These are phyloP conservation scores for Coniella lustricola DNA, from an alignment of 2,329 filamentous ascomycete species.

Conservation along the genomic window DNA sequence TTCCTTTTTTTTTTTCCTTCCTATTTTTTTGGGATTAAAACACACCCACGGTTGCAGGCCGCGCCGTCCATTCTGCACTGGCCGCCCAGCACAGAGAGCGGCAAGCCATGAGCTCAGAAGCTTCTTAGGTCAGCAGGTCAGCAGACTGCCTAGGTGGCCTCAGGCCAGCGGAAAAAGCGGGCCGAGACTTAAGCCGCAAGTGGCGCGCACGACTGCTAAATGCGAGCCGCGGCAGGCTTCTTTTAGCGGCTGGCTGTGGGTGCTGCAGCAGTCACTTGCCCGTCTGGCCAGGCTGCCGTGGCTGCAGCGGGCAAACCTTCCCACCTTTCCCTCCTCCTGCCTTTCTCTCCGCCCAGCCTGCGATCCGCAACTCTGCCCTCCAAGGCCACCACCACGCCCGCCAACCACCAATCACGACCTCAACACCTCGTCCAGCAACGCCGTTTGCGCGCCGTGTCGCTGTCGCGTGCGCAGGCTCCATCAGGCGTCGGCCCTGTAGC, in stretches of 20 bases:
- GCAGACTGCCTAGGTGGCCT: not conserved
- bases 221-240: too few species aligned
- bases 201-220: too few species aligned
- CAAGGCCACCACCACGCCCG: not conserved
- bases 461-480: not conserved
- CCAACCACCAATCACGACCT: not conserved
- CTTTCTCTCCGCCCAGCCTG: constrained; percentile 4
- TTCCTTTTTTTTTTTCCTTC: too few species aligned
- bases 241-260: too few species aligned
- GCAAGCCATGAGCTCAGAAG: not conserved
- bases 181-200: not conserved
- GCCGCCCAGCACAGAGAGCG: not conserved
- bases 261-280: not conserved
- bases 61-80: too few species aligned
- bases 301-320: too few species aligned
- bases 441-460: not conserved
- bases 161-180: not conserved
- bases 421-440: not conserved
- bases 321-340: not conserved
- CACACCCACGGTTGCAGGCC: too few species aligned
- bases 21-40: too few species aligned
- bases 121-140: not conserved
- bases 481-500: not conserved
- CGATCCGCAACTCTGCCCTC: not conserved
- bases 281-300: too few species aligned